A percentile compares a stretch with the other conserved stretches of the same genome.
Evolutionary conservation across 345 rosid species (phyloP).

Genomic region (Microthlaspi erraticum): DNA sequence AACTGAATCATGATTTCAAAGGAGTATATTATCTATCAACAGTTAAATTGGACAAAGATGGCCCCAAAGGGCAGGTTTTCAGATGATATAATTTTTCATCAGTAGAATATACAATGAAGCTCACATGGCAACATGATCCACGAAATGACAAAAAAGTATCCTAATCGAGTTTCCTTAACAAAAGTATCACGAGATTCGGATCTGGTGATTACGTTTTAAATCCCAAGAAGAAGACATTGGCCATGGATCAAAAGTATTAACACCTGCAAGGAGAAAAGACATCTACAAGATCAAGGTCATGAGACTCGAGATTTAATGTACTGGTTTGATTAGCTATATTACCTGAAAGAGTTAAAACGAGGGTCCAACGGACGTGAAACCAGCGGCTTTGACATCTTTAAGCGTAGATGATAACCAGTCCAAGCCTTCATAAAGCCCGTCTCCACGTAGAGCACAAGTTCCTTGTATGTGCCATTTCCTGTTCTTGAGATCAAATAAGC

Average conservation of each 20-base stretch:
- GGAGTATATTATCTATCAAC: constrained; percentile 20
- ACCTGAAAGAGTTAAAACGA: constrained; percentile 62
- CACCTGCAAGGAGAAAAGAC: constrained; percentile 25
- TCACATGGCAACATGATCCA: constrained; percentile 29
- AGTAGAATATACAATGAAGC: constrained; percentile 33
- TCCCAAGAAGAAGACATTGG: constrained; percentile 7
- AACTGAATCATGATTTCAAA: constrained; percentile 3
- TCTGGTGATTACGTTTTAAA: constrained; percentile 11
- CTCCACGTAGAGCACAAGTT: constrained; percentile 94
- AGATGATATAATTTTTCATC: constrained; percentile 22
- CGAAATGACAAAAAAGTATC: constrained; percentile 3
- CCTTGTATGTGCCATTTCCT: constrained; percentile 99
- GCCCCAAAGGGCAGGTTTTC: constrained; percentile 15
- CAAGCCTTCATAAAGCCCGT: constrained; percentile 96
- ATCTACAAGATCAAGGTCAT: constrained; percentile 12
- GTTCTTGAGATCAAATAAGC: constrained; percentile 89
- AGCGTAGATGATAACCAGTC: constrained; percentile 93
- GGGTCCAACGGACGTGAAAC: constrained; percentile 79
- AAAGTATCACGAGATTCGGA: constrained; percentile 15
- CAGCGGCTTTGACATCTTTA: constrained; percentile 91
- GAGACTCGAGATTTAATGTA: constrained; percentile 12
- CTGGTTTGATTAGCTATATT: constrained; percentile 3
- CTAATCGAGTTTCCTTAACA: constrained; percentile 25
- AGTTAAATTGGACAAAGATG: constrained; percentile 19
- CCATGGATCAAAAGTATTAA: constrained; percentile 9